Evolutionary conservation across 345 rosid species (phyloP).

Genomic region (Triadica sebifera): DNA sequence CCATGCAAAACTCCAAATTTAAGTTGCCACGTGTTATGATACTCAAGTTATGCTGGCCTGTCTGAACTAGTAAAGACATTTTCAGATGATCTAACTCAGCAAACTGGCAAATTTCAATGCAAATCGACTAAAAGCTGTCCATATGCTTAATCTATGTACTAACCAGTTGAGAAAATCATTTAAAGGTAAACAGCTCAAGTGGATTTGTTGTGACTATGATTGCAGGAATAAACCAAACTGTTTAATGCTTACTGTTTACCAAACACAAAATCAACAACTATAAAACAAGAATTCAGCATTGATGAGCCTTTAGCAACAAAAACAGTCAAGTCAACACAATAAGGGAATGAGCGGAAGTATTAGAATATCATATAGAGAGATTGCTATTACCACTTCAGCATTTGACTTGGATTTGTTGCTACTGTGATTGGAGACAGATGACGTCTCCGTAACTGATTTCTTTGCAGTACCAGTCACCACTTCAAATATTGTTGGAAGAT

Average conservation of each 20-base stretch:
- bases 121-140: not conserved
- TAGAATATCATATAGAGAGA: not conserved
- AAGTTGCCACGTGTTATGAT: no score
- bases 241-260: not conserved
- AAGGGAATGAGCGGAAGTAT: not conserved
- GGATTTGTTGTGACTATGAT: not conserved
- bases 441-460: slow-evolving; percentile 65
- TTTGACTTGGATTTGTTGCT: slow-evolving; percentile 71
- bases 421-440: slow-evolving; percentile 61
- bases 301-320: not conserved
- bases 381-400: slow-evolving; percentile 49
- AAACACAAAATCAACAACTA: not conserved
- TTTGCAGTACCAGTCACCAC: slow-evolving; percentile 61
- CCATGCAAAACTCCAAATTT: no score
- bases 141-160: not conserved
- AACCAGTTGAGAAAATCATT: not conserved
- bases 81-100: no score
- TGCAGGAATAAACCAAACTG: not conserved
- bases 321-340: not conserved
- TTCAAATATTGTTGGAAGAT: slow-evolving; percentile 82
- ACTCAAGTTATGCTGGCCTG: no score
- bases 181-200: not conserved
- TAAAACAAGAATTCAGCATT: not conserved
- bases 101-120: not conserved
- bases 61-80: no score